phyloP scores from a whole-genome alignment of 805 yeast species.

The Kodamaea neixiangensis region DNA sequence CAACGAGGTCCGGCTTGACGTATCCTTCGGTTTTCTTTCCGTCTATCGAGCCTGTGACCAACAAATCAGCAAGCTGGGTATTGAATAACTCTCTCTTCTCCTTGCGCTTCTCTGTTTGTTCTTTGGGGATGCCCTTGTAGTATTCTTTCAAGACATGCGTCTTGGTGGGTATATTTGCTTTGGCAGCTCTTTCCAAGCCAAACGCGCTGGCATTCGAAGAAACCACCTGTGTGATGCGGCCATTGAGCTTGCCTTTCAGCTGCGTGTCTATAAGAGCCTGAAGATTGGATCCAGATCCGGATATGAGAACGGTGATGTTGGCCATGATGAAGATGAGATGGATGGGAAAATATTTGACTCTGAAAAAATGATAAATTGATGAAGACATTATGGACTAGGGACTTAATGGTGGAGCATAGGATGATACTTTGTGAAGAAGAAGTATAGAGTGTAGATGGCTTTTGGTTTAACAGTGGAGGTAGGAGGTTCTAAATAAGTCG shows the following conservation, averaged over 20 bases:
- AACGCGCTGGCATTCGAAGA: conserved; percentile 87
- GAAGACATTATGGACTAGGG: too few relatives aligned
- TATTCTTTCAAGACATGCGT: conserved; percentile 73
- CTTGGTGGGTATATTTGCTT: conserved; percentile 67
- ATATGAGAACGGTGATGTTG: conserved; percentile 73
- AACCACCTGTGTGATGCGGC: conserved; percentile 68
- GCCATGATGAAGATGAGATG: conserved; percentile 8
- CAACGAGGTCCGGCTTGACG: conserved; percentile 75
- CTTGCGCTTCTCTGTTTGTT: conserved; percentile 56
- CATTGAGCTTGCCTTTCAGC: conserved; percentile 43
- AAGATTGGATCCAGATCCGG: conserved; percentile 94
- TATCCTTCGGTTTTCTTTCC: conserved; percentile 32
- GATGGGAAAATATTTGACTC: conserved; percentile 13
- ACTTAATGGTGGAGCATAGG: background rate
- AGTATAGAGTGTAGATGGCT: too few relatives aligned
- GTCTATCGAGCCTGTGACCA: conserved; percentile 50
- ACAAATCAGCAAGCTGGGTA: conserved; percentile 68
- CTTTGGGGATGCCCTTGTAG: conserved; percentile 74
- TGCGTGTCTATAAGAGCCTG: conserved; percentile 89
- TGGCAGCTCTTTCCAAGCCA: conserved; percentile 78
- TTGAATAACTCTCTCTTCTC: conserved; percentile 73
- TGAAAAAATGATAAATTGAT: conserved; percentile 4
- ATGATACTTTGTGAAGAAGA: background rate
- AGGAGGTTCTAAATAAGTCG: too few relatives aligned
- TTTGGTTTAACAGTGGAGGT: too few relatives aligned